Evolutionary conservation across 495 filamentous ascomycete species (phyloP), one percentile per base, ranked within the genome.

Genomic region (Ramalina peruviana): DNA sequence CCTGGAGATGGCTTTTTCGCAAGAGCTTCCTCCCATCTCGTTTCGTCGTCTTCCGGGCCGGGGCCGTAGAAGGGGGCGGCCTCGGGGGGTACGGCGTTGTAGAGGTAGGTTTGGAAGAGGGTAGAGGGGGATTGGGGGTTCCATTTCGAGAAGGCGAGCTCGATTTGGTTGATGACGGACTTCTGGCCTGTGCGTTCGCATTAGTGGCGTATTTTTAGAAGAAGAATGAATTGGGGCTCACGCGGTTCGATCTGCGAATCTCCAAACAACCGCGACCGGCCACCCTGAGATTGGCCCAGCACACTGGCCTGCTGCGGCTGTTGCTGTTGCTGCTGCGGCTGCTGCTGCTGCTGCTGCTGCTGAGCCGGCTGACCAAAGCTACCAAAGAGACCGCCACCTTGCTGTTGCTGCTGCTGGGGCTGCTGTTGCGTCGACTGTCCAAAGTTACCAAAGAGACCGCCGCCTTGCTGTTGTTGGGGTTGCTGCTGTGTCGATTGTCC

Each of bases 11-110:
- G 90, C 60, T 90, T 85, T 53, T 86, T 79, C 52, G 80, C 74
- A 48, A 95, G 73, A 10, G 92, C 92, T 58, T 94, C 88, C 56
- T 99, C 92, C 89, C 89, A 99, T 61, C 84, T 88, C 33, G 76
- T 73, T 21, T 81, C 76, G 64, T 94, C 82, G 56, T 97, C 92
- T 50, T 77, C 69, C 15, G 82, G 69, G 1, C 75, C 72, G 6
- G 89, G 88, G 53, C 81, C 77, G 65, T 85, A 96, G 66, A 86
- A 90, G 3, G 87, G 85, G 7, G 84, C 83, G 46, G 76, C 70
- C 17, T 85, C 78, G 55, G 88, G 79, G 16, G 80, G 78, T 48
- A 95, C 86, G 54, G 82, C 75, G 66, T 98, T 97, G 70, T 97
- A 98, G 62, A 96, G 84, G 62, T 98, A 97, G 48, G 83, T 71